These are phyloP conservation scores for Sungouiella thailandica DNA, from an alignment of 805 yeast genomes.

Conservation along the genomic window DNA sequence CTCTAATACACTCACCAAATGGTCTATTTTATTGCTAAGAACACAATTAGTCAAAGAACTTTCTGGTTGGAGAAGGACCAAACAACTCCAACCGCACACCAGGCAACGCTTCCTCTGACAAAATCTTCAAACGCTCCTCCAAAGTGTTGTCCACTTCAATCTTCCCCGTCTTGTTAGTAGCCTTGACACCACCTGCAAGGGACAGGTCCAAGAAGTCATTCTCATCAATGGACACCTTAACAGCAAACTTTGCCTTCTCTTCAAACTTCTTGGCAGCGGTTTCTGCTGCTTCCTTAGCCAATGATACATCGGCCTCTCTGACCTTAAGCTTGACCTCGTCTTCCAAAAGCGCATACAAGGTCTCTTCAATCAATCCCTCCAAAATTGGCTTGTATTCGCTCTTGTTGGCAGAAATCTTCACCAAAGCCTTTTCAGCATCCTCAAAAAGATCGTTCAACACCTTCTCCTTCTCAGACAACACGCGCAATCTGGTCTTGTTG, in stretches of 20 bases:
- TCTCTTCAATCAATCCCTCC: conserved; percentile 75
- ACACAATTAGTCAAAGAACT: conserved; percentile 90
- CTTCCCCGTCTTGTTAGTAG: conserved; percentile 67
- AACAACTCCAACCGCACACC: conserved; percentile 87
- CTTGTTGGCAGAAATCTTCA: conserved; percentile 50
- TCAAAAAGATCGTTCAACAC: conserved; percentile 71
- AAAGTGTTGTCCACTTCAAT: conserved; percentile 89
- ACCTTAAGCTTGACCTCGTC: conserved; percentile 58
- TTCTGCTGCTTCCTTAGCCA: conserved; percentile 57
- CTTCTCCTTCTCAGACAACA: conserved; percentile 76
- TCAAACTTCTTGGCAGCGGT: conserved; percentile 63
- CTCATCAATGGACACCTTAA: conserved; percentile 54
- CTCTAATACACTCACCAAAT: too few species aligned
- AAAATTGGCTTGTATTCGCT: conserved; percentile 63
- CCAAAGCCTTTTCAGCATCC: conserved; percentile 60
- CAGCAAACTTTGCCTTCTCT: conserved; percentile 53
- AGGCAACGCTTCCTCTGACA: conserved; percentile 84
- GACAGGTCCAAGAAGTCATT: conserved; percentile 53
- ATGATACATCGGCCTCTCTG: conserved; percentile 56
- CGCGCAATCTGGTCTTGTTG: conserved; percentile 90
- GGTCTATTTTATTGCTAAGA: too few species aligned
- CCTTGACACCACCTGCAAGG: conserved; percentile 80
- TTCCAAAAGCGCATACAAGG: conserved; percentile 68
- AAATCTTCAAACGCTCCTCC: conserved; percentile 84
- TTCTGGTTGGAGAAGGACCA: conserved; percentile 80